A percentile compares a stretch with the other conserved stretches of the same genome.
phyloP scores from a whole-genome alignment of 805 yeast species.

The Ogataea naganishii region DNA sequence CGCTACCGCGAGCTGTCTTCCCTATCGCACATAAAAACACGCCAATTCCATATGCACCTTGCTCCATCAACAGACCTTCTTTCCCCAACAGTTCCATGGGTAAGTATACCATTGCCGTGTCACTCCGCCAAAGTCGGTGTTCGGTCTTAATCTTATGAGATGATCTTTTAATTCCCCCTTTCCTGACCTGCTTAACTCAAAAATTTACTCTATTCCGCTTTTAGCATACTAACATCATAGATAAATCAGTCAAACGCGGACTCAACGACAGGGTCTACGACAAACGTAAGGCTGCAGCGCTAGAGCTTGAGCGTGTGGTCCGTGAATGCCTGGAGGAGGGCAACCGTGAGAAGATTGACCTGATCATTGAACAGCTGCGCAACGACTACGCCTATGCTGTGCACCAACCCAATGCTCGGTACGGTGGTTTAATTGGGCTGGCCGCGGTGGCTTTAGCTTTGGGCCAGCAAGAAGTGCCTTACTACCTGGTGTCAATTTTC shows the following conservation, averaged over 20 bases:
- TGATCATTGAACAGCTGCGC: constrained; percentile 65
- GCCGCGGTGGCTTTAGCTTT: constrained; percentile 95
- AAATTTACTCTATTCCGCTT: background rate
- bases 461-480: constrained; percentile 76
- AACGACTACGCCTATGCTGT: constrained; percentile 74
- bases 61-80: too few species aligned
- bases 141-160: too few species aligned
- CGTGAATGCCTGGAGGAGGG: constrained; percentile 56
- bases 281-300: constrained; percentile 69
- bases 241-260: constrained; percentile 58
- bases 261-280: constrained; percentile 69
- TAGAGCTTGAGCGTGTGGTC: constrained; percentile 69
- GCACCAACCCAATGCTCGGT: constrained; percentile 80
- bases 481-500: constrained; percentile 73
- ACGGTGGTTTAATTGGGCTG: constrained; percentile 92
- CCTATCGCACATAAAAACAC: too few species aligned
- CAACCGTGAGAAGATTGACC: constrained; percentile 50
- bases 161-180: too few species aligned
- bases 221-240: constrained; percentile 21
- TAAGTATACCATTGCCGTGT: too few species aligned
- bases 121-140: too few species aligned
- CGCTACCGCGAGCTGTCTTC: too few species aligned
- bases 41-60: too few species aligned
- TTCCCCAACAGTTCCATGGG: too few species aligned
- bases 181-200: too few species aligned